Conservation (phyloP, 306 rosid species). For the Cicer judaicum region DNA sequence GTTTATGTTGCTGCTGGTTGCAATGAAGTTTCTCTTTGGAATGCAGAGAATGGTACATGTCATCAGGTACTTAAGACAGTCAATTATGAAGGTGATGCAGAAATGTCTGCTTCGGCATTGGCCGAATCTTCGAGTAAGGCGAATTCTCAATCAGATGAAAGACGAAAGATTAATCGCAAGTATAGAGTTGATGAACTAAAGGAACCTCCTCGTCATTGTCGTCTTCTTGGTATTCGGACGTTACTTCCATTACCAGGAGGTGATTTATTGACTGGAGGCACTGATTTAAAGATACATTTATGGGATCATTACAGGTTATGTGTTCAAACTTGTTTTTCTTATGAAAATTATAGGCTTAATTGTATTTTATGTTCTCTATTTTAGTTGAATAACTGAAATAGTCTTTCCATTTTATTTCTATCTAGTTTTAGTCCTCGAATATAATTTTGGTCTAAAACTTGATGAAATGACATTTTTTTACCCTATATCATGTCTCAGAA, state of each 20-base stretch:
- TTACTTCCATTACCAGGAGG: slow-evolving; percentile 97
- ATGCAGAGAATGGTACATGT: slow-evolving; percentile 94
- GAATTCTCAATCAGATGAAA: slow-evolving; percentile 61
- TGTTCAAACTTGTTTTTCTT: slow-evolving; percentile 39
- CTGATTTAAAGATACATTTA: slow-evolving; percentile 92
- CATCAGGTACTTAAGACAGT: slow-evolving; percentile 90
- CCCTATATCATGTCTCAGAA: too few relatives aligned
- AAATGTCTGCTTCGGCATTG: slow-evolving; percentile 85
- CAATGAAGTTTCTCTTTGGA: slow-evolving; percentile 98
- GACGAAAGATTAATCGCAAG: slow-evolving; percentile 78
- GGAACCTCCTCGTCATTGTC: slow-evolving; percentile 63
- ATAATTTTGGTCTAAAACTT: too few relatives aligned
- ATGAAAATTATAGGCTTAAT: neutral
- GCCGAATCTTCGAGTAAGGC: slow-evolving; percentile 70
- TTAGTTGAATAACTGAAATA: too few relatives aligned
- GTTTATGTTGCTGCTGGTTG: slow-evolving; percentile 95
- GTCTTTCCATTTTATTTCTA: too few relatives aligned
- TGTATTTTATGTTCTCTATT: too few relatives aligned
- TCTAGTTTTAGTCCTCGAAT: too few relatives aligned
- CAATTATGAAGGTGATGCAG: slow-evolving; percentile 76
- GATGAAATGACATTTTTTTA: too few relatives aligned
- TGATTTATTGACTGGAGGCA: slow-evolving; percentile 90
- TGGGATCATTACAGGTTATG: slow-evolving; percentile 90
- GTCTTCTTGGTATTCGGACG: slow-evolving; percentile 87
- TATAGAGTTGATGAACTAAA: slow-evolving; percentile 90